A percentile compares a stretch with the other conserved stretches of the same genome.
Conservation (phyloP, 2,329 filamentous ascomycete genomes). For the Fusarium sp. region DNA sequence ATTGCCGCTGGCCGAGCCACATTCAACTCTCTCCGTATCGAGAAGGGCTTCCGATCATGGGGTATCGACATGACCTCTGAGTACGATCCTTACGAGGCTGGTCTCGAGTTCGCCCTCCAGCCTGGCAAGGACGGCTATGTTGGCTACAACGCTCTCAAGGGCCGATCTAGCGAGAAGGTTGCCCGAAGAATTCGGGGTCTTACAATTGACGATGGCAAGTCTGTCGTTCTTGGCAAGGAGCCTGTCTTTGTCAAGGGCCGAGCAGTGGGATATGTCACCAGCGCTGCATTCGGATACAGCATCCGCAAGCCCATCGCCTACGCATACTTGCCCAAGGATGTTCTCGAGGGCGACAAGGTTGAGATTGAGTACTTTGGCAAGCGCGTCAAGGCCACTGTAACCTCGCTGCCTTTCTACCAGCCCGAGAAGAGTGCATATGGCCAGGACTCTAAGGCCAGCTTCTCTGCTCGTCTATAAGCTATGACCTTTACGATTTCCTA, state of each 20-base stretch:
- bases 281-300: conserved; percentile 71
- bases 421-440: conserved; percentile 37
- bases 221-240: conserved; percentile 72
- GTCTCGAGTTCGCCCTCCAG: conserved; percentile 65
- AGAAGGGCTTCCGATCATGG: conserved; percentile 70
- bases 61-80: conserved; percentile 72
- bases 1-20: conserved; percentile 70
- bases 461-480: conserved; percentile 36
- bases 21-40: conserved; percentile 70
- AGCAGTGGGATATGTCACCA: conserved; percentile 70
- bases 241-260: conserved; percentile 66
- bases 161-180: conserved; percentile 54
- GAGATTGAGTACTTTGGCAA: conserved; percentile 74
- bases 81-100: conserved; percentile 71
- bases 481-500: conserved; percentile 14
- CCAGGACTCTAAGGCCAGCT: conserved; percentile 7
- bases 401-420: conserved; percentile 58
- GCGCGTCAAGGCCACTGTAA: conserved; percentile 66
- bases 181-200: conserved; percentile 61
- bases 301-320: conserved; percentile 71
- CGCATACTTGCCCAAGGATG: conserved; percentile 65
- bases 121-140: conserved; percentile 63
- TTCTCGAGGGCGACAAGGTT: conserved; percentile 63
- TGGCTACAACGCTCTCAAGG: conserved; percentile 64
- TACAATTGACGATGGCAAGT: conserved; percentile 67